Conservation (phyloP, 2,329 filamentous ascomycete species). For the Tothia fuscella region DNA sequence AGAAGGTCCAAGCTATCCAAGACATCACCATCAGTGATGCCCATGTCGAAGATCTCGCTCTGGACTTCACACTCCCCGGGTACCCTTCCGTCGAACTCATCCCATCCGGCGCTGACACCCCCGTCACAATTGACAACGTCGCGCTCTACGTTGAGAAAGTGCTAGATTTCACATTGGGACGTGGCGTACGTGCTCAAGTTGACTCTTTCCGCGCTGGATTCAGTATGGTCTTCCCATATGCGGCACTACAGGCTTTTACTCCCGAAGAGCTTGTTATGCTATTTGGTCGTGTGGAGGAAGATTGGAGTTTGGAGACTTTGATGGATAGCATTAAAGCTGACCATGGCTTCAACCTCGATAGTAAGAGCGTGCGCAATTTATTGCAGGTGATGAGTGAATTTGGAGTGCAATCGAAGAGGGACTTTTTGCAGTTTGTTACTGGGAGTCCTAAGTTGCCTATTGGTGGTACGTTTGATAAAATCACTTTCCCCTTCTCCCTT, state of each 20-base stretch:
- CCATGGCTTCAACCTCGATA: constrained; percentile 97
- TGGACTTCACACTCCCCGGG: constrained; percentile 92
- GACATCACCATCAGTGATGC: constrained; percentile 63
- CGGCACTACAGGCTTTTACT: constrained; percentile 83
- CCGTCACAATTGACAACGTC: constrained; percentile 86
- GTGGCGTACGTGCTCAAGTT: constrained; percentile 75
- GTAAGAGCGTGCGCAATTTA: constrained; percentile 84
- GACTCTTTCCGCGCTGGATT: constrained; percentile 87
- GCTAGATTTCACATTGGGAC: constrained; percentile 82
- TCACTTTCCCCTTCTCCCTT: not conserved
- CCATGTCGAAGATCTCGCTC: constrained; percentile 70
- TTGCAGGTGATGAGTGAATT: constrained; percentile 92
- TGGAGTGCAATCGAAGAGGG: constrained; percentile 59
- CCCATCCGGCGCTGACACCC: constrained; percentile 57
- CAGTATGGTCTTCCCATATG: constrained; percentile 92
- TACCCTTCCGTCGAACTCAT: constrained; percentile 78
- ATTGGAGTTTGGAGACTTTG: constrained; percentile 96
- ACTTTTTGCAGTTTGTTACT: constrained; percentile 96
- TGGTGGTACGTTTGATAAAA: constrained; percentile 55
- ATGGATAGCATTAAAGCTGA: constrained; percentile 99
- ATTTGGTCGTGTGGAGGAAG: constrained; percentile 85
- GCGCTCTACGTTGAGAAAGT: constrained; percentile 77
- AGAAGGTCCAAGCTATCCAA: constrained; percentile 60
- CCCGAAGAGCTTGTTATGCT: constrained; percentile 90
- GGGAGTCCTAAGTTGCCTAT: constrained; percentile 97